Conservation (phyloP, 768 basidiomycete genomes). For the Trametes cubensis region DNA sequence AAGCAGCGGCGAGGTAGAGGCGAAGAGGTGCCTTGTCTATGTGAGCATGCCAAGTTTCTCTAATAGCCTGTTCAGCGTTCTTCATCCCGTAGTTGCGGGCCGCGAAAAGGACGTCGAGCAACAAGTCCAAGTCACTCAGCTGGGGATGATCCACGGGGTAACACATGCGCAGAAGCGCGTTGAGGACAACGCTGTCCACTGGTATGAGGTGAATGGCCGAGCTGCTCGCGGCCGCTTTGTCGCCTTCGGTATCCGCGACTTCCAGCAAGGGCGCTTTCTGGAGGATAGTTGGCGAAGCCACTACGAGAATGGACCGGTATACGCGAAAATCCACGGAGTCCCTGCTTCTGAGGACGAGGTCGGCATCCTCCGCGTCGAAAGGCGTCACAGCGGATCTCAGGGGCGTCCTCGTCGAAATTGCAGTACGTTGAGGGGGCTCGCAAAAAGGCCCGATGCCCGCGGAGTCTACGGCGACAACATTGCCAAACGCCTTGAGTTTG, state of each 20-base stretch:
- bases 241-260: neutral
- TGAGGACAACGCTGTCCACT: conserved; percentile 39
- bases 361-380: conserved; percentile 10
- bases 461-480: neutral
- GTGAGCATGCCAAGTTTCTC: neutral
- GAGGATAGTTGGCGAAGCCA: conserved; percentile 32
- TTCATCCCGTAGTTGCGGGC: conserved; percentile 4
- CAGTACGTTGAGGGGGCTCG: neutral
- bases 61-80: neutral
- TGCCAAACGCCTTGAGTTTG: neutral
- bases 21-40: neutral
- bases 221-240: neutral
- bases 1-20: conserved; percentile 31
- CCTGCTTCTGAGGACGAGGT: conserved; percentile 13
- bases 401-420: neutral
- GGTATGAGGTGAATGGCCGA: conserved; percentile 1
- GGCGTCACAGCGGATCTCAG: neutral
- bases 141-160: conserved; percentile 25
- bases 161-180: conserved; percentile 5
- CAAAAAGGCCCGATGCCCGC: neutral
- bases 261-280: conserved; percentile 46
- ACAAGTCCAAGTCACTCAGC: conserved; percentile 8
- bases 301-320: conserved; percentile 1
- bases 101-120: conserved; percentile 9
- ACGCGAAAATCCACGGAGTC: conserved; percentile 19